Conservation (phyloP, 208 protist species). For the Crithidia fasciculata region DNA sequence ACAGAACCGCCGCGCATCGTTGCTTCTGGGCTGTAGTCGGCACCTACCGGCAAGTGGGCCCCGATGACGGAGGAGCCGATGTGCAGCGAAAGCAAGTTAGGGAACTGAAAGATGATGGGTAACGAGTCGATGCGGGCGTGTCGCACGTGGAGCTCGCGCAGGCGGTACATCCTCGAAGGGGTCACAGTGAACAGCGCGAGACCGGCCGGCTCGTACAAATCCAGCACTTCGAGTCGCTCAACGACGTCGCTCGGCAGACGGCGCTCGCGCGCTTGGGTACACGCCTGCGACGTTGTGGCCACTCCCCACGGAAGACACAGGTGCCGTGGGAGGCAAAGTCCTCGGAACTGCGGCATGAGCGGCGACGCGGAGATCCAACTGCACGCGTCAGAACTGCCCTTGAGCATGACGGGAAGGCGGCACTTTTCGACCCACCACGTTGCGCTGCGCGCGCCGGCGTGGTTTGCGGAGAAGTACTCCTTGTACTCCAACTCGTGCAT, state of each 20-base stretch:
- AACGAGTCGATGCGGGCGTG: not conserved
- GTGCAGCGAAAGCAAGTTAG: not conserved
- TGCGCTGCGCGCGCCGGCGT: not conserved
- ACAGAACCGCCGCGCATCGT: not conserved
- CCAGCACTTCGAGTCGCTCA: not conserved
- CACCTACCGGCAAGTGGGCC: not conserved
- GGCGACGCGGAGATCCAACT: not conserved
- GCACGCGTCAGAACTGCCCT: not conserved
- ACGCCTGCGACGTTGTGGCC: not conserved
- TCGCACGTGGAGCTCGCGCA: conserved; percentile 5
- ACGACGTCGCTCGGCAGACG: not conserved
- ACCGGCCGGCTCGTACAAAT: not conserved
- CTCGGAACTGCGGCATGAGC: not conserved
- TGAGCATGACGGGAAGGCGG: conserved; percentile 2
- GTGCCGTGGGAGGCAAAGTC: not conserved
- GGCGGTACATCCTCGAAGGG: not conserved
- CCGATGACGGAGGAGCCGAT: not conserved
- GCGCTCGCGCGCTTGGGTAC: not conserved
- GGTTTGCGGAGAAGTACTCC: not conserved
- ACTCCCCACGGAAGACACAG: not conserved
- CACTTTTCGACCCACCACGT: conserved; percentile 11
- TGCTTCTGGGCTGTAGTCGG: not conserved
- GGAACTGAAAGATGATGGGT: not conserved
- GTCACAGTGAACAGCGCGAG: not conserved
- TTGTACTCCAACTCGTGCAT: conserved; percentile 4